phyloP scores from a whole-genome alignment of 225 moss, liverwort and hornwort genomes.

The Marchantia polymorpha region DNA sequence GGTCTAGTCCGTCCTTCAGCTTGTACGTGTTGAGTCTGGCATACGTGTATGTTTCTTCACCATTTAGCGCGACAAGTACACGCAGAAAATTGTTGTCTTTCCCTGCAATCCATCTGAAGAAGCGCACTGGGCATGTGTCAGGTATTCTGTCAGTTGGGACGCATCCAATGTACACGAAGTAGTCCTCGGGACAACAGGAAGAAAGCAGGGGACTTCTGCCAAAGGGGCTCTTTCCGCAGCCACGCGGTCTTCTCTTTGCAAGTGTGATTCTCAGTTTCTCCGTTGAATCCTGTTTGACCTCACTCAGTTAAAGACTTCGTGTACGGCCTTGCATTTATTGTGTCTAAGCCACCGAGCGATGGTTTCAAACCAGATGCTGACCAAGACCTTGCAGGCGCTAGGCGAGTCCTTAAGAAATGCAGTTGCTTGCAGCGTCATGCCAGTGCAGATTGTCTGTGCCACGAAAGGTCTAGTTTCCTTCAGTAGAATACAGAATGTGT shows the following conservation, averaged over 20 bases:
- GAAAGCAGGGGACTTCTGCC: slow-evolving; percentile 86
- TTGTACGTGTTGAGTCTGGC: too few species aligned
- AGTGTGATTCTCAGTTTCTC: slow-evolving; percentile 42
- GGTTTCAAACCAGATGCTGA: too few species aligned
- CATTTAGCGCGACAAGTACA: too few species aligned
- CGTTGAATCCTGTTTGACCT: not conserved
- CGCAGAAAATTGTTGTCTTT: not conserved
- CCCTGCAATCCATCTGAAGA: not conserved
- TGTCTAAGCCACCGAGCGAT: too few species aligned
- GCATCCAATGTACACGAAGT: slow-evolving; percentile 70
- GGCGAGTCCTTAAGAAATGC: not conserved
- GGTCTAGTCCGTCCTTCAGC: too few species aligned
- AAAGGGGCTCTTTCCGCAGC: slow-evolving; percentile 79
- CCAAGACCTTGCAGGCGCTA: not conserved
- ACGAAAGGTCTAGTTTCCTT: too few species aligned
- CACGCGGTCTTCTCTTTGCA: slow-evolving; percentile 80
- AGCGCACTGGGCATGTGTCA: slow-evolving; percentile 27
- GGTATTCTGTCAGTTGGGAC: slow-evolving; percentile 92
- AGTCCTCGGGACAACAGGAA: slow-evolving; percentile 84
- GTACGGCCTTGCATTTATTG: too few species aligned
- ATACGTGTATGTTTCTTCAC: too few species aligned
- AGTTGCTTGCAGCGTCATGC: not conserved
- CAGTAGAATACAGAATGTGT: too few species aligned
- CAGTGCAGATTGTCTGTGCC: too few species aligned
- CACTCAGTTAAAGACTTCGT: not conserved